Evolutionary conservation across 805 yeast species (phyloP).

Genomic region (Komagataella pastoris): DNA sequence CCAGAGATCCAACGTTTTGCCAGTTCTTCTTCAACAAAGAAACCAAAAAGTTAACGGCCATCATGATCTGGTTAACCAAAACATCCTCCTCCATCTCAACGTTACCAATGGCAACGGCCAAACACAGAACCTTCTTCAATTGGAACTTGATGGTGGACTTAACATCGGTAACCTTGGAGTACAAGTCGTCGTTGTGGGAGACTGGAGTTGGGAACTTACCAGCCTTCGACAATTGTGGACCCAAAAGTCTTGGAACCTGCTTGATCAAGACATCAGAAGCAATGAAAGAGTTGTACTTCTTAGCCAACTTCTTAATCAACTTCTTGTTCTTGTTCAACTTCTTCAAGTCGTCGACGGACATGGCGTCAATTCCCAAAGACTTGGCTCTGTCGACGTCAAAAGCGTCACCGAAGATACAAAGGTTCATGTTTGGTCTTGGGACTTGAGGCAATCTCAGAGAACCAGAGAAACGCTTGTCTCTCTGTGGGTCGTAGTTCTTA

Average conservation of each 20-base stretch:
- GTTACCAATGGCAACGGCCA: constrained; percentile 99
- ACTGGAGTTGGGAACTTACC: constrained; percentile 99
- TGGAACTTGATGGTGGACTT: constrained; percentile 99
- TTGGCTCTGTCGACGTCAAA: constrained; percentile 99
- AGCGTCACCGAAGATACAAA: constrained; percentile 99
- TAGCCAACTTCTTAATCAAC: constrained; percentile 98
- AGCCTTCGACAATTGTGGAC: constrained; percentile 99
- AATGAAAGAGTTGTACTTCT: constrained; percentile 98
- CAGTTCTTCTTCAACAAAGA: constrained; percentile 99
- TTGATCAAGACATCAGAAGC: constrained; percentile 99
- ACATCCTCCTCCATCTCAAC: constrained; percentile 98
- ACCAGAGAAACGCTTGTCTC: constrained; percentile 99
- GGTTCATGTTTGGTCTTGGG: constrained; percentile 99
- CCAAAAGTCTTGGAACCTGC: constrained; percentile 99
- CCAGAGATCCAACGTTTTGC: constrained; percentile 99
- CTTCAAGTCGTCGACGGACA: constrained; percentile 99
- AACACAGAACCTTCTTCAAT: constrained; percentile 98
- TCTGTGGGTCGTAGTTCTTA: constrained; percentile 99
- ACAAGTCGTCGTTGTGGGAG: constrained; percentile 97
- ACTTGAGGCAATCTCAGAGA: constrained; percentile 94
- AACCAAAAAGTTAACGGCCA: constrained; percentile 98
- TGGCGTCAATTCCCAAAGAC: constrained; percentile 97
- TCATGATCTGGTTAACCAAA: constrained; percentile 94
- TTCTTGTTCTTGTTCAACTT: constrained; percentile 99
- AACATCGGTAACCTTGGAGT: constrained; percentile 91